Evolutionary conservation across 2,329 filamentous ascomycete species (phyloP).

Genomic region (Achaetomium macrosporum): DNA sequence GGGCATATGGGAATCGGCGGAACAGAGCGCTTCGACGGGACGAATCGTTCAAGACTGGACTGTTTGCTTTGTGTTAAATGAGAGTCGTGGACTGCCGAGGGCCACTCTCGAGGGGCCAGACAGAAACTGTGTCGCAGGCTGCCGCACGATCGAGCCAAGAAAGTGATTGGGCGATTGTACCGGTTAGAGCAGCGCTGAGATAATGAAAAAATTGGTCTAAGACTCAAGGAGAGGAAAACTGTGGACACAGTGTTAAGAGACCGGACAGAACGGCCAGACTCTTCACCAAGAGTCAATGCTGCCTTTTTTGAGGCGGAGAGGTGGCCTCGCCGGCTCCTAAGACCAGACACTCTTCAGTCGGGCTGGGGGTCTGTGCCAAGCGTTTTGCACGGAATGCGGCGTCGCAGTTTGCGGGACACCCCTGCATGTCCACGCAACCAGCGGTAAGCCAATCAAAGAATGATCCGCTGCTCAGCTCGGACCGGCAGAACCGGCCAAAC

Average conservation of each 20-base stretch:
- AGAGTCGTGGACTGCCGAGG: neutral
- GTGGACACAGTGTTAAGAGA: neutral
- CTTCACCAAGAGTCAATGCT: neutral
- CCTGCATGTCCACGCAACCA: neutral
- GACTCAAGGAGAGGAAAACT: neutral
- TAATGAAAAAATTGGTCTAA: neutral
- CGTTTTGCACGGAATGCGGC: constrained; percentile 3
- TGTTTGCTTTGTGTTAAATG: neutral
- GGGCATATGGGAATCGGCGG: neutral
- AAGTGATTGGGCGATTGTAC: neutral
- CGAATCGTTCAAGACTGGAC: neutral
- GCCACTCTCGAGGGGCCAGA: neutral
- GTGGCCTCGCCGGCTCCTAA: constrained; percentile 7
- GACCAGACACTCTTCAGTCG: neutral
- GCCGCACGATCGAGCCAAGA: neutral
- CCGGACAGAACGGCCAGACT: neutral
- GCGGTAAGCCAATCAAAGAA: neutral
- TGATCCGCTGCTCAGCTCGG: neutral
- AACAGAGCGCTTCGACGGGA: neutral
- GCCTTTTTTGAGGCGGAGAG: constrained; percentile 5
- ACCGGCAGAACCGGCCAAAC: too few relatives aligned
- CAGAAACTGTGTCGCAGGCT: neutral
- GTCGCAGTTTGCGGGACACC: constrained; percentile 1
- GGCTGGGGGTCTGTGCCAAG: neutral
- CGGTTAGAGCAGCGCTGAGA: neutral